Base-by-base conservation (phyloP, 495 filamentous ascomycete genomes). In the Penicillium pulvis region DNA sequence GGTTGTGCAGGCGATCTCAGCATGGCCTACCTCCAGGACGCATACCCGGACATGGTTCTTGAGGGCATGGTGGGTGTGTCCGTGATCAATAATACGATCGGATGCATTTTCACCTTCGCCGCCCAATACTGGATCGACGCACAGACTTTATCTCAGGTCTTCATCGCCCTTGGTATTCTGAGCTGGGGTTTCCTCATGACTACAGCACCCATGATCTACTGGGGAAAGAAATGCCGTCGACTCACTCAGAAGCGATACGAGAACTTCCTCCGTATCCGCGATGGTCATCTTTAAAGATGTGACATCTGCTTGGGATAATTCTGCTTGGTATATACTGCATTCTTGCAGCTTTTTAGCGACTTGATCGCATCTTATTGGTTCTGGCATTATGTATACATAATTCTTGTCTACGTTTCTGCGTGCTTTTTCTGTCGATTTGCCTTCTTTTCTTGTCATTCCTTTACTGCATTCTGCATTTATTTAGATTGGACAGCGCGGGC, bases 41-140 rank as follows among this genome's bases (percentile, higher is more conserved):
- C 67, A 1, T 74, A 74, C 39, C 69, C 69, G 2, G 66, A 71
- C 2, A 71, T 67, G 61, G 66, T 74, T 10, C 49, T 74, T 3
- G 70, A 74, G 52, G 71, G 71, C 12, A 74, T 74, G 71, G 71
- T 71, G 8, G 69, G 71, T 12, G 69, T 74, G 1, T 62, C 67
- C 12, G 67, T 74, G 24, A 72, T 74, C 57, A 74, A 74, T 56
- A 74, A 74, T 51, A 67, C 67, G 14, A 64, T 74, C 19, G 70
- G 68, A 16, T 72, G 70, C 46, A 61, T 74, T 35, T 71, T 74
- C 53, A 74, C 71, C 3, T 74, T 74, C 53, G 59, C 57, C 3
- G 65, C 63, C 11, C 30, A 55, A 28, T 51, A 50, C 42, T 68
- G 65, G 65, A 49, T 71, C 20, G 63, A 68, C 53, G 54, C 57